Percentiles rank a stretch among this genome's conserved stretches.
phyloP scores from a whole-genome alignment of 768 basidiomycete species.

The Collybia nuda region DNA sequence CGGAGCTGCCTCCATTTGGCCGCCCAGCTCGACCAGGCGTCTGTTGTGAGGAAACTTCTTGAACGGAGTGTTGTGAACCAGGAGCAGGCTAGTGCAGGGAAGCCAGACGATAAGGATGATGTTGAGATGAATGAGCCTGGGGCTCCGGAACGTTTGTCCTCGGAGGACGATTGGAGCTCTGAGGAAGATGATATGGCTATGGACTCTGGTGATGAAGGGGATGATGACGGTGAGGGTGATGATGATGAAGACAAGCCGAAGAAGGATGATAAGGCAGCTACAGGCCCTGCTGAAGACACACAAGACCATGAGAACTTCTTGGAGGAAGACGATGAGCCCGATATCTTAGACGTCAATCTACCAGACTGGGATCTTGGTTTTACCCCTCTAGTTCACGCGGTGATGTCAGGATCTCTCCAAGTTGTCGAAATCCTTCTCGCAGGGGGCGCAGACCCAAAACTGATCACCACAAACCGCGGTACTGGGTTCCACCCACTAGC shows the following conservation, averaged over 20 bases:
- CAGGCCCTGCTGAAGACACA: slow-evolving; percentile 11
- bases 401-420: slow-evolving; percentile 42
- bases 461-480: slow-evolving; percentile 16
- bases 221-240: slow-evolving; percentile 24
- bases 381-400: slow-evolving; percentile 51
- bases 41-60: slow-evolving; percentile 48
- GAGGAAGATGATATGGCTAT: slow-evolving; percentile 30
- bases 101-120: slow-evolving; percentile 23
- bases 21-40: slow-evolving; percentile 42
- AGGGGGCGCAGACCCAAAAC: slow-evolving; percentile 45
- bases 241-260: slow-evolving; percentile 25
- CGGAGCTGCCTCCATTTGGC: slow-evolving; percentile 56
- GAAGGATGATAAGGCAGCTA: slow-evolving; percentile 19
- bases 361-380: slow-evolving; percentile 61
- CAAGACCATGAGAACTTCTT: slow-evolving; percentile 35
- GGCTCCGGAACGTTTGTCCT: slow-evolving; percentile 32
- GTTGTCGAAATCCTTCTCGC: slow-evolving; percentile 46
- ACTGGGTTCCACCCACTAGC: slow-evolving; percentile 35
- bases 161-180: slow-evolving; percentile 53
- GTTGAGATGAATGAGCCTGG: slow-evolving; percentile 13
- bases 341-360: slow-evolving; percentile 53
- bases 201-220: slow-evolving; percentile 24
- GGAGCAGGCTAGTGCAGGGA: slow-evolving; percentile 22
- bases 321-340: slow-evolving; percentile 51
- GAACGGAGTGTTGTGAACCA: slow-evolving; percentile 45